Conservation (phyloP, 192 early-diverging fungal species). For the Entophlyctis luteolus region DNA sequence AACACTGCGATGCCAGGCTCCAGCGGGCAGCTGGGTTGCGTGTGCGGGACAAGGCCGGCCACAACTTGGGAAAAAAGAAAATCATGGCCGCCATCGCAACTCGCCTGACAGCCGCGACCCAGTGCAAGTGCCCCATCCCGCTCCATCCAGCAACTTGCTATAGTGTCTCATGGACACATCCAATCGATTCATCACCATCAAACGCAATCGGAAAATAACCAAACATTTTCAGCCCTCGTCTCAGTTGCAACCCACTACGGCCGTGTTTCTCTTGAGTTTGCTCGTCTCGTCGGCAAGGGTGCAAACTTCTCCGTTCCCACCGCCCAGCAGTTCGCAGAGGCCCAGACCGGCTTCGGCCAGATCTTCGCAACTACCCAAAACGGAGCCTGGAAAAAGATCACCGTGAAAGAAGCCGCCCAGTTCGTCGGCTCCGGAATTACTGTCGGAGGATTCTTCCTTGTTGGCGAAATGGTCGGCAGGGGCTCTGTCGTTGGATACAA, state of each 20-base stretch:
- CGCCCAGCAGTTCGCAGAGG: constrained; percentile 34
- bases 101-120: no score
- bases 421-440: constrained; percentile 41
- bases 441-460: constrained; percentile 54
- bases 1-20: no score
- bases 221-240: constrained; percentile 36
- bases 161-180: no score
- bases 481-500: constrained; percentile 52
- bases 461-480: constrained; percentile 55
- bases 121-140: no score
- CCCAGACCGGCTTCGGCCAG: constrained; percentile 38
- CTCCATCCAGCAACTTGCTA: no score
- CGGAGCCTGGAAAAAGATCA: constrained; percentile 57
- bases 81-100: no score
- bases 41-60: no score
- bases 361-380: constrained; percentile 39
- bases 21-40: no score
- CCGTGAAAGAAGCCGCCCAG: constrained; percentile 39
- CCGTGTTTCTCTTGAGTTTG: constrained; percentile 43
- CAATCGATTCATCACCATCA: no score
- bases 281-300: constrained; percentile 36
- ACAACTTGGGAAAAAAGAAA: no score
- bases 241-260: constrained; percentile 44
- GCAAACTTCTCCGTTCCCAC: constrained; percentile 33
- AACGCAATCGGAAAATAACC: no score